Evolutionary conservation across 257 asterid genomes (phyloP).

Genomic region (Salvia hispanica): DNA sequence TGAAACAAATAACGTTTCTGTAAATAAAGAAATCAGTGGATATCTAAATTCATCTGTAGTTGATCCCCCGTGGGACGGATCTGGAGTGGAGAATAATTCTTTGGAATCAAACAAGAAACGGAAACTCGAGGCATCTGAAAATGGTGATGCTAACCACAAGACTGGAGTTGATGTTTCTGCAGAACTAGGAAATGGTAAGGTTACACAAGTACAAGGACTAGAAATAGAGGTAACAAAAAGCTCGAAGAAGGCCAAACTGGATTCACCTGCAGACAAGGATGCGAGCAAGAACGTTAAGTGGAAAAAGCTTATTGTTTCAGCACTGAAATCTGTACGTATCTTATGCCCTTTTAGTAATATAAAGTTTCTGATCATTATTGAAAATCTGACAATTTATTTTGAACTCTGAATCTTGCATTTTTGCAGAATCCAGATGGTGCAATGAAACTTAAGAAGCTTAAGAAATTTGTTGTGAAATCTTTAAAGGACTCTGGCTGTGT

Average conservation of each 20-base stretch:
- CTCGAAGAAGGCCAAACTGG: constrained; percentile 55
- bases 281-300: constrained; percentile 56
- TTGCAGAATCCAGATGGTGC: constrained; percentile 65
- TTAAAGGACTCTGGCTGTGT: constrained; percentile 59
- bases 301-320: constrained; percentile 83
- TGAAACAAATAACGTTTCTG: constrained; percentile 37
- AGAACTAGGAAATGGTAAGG: constrained; percentile 54
- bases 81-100: constrained; percentile 43
- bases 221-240: constrained; percentile 37
- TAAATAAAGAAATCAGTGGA: constrained; percentile 36
- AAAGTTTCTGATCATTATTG: neutral
- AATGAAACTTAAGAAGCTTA: constrained; percentile 66
- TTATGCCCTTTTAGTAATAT: constrained; percentile 11
- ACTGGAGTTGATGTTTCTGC: constrained; percentile 34
- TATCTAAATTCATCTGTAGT: constrained; percentile 47
- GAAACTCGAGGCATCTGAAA: constrained; percentile 57
- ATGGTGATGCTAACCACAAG: constrained; percentile 36
- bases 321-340: constrained; percentile 69
- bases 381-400: neutral
- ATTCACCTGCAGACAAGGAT: constrained; percentile 34
- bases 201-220: constrained; percentile 38
- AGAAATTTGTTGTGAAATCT: constrained; percentile 55
- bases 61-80: constrained; percentile 25
- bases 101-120: constrained; percentile 57
- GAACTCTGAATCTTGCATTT: constrained; percentile 24